phyloP scores from a whole-genome alignment of 2,329 filamentous ascomycete genomes.

The Pezicula carpinea region DNA sequence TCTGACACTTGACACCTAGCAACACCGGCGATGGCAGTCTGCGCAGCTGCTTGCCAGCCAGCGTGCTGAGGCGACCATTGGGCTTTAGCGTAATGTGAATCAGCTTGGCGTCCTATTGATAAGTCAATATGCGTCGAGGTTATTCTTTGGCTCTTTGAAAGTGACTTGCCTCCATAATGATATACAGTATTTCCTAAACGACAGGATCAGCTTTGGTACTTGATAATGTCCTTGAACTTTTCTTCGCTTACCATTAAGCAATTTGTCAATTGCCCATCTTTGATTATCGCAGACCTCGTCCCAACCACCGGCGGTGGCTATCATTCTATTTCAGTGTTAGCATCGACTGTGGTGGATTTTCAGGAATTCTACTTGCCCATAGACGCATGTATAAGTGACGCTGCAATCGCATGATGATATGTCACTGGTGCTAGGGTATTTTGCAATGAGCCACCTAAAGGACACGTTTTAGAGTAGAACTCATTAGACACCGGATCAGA shows the following conservation, averaged over 20 bases:
- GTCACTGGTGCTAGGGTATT: not conserved
- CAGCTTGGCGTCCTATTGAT: not conserved
- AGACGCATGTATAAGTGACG: conserved; percentile 16
- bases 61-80: not conserved
- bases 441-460: not conserved
- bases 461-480: no score
- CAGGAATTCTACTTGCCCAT: not conserved
- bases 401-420: conserved; percentile 7
- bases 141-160: not conserved
- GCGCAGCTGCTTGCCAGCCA: conserved; percentile 2
- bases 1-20: conserved; percentile 3
- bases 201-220: no score
- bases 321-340: not conserved
- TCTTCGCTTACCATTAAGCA: conserved; percentile 5
- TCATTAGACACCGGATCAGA: no score
- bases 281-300: conserved; percentile 18
- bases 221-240: no score
- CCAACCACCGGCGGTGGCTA: conserved; percentile 6
- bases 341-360: not conserved
- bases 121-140: not conserved
- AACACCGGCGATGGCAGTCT: conserved; percentile 1
- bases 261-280: conserved; percentile 13
- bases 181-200: no score
- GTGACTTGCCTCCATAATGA: no score
- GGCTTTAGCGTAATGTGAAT: not conserved